Evolutionary conservation across 2,329 filamentous ascomycete genomes (phyloP).

Genomic region (Tolypocladium amazonense): DNA sequence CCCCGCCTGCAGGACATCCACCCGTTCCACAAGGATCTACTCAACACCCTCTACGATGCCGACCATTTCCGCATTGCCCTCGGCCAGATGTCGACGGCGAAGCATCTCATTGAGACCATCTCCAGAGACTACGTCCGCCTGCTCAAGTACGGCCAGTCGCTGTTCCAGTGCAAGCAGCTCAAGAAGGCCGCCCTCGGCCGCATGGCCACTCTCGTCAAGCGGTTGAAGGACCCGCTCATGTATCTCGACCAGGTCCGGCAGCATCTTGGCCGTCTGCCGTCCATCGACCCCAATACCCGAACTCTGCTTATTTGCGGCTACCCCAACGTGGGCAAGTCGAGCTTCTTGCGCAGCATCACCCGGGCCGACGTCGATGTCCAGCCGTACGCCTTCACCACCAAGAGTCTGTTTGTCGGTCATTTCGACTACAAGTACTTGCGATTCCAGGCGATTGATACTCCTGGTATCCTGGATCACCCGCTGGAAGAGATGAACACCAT

Average conservation of each 20-base stretch:
- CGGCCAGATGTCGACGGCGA: constrained; percentile 90
- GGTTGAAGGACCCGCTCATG: constrained; percentile 85
- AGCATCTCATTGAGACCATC: constrained; percentile 93
- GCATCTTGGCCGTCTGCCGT: constrained; percentile 90
- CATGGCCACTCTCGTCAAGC: constrained; percentile 95
- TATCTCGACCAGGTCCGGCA: constrained; percentile 90
- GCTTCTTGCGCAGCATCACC: constrained; percentile 85
- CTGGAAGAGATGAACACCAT: constrained; percentile 99
- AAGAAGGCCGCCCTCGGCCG: constrained; percentile 93
- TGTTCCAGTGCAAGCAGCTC: constrained; percentile 98
- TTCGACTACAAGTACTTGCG: constrained; percentile 75
- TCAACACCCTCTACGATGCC: constrained; percentile 97
- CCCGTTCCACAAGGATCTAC: constrained; percentile 71
- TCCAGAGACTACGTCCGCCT: constrained; percentile 92
- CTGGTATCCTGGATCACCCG: constrained; percentile 95
- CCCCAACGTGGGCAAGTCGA: constrained; percentile 95
- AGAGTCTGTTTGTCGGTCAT: constrained; percentile 93
- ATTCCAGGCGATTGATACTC: constrained; percentile 81
- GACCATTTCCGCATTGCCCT: constrained; percentile 97
- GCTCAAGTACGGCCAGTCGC: constrained; percentile 81
- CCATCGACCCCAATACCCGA: constrained; percentile 96
- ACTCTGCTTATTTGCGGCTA: constrained; percentile 96
- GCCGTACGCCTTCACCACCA: constrained; percentile 97
- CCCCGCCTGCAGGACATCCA: constrained; percentile 90
- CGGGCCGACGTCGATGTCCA: constrained; percentile 94